A percentile compares a stretch with the other conserved stretches of the same genome.
Evolutionary conservation across 1,139 yeast genomes (phyloP).

Genomic region (Candida mesenterica): DNA sequence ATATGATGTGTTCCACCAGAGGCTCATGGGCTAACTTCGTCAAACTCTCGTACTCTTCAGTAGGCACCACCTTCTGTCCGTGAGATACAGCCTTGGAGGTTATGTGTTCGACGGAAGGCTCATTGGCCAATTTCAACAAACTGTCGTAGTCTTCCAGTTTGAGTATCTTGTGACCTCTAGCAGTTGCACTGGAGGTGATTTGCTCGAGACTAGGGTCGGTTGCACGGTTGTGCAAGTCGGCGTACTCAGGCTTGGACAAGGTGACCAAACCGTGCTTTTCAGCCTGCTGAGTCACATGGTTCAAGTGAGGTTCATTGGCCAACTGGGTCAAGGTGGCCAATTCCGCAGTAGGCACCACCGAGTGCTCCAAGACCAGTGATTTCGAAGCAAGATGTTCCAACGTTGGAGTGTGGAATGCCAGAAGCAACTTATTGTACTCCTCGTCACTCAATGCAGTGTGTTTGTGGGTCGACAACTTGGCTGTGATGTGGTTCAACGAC

Average conservation of each 20-base stretch:
- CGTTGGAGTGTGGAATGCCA: constrained; percentile 10
- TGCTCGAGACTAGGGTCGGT: constrained; percentile 26
- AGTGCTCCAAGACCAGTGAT: constrained; percentile 15
- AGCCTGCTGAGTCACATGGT: constrained; percentile 36
- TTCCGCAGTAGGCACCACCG: constrained; percentile 15
- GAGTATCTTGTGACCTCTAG: constrained; percentile 13
- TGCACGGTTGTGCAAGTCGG: constrained; percentile 34
- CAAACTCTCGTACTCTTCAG: constrained; percentile 14
- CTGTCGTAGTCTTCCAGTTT: constrained; percentile 14
- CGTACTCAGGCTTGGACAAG: constrained; percentile 32
- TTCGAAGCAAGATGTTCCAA: constrained; percentile 18
- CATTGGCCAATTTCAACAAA: constrained; percentile 14
- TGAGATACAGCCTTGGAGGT: constrained; percentile 14
- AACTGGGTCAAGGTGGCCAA: constrained; percentile 15
- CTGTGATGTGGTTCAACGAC: constrained; percentile 19
- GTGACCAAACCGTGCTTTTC: constrained; percentile 37
- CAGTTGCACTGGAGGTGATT: constrained; percentile 14
- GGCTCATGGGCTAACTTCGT: constrained; percentile 15
- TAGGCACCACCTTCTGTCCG: constrained; percentile 19
- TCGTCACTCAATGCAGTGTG: constrained; percentile 19
- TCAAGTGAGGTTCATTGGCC: constrained; percentile 33
- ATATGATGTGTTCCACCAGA: constrained; percentile 12
- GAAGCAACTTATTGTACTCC: constrained; percentile 13
- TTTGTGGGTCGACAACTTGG: constrained; percentile 13
- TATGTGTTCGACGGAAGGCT: constrained; percentile 25